Conservation (phyloP, 345 rosid genomes). For the Populus ilicifolia region DNA sequence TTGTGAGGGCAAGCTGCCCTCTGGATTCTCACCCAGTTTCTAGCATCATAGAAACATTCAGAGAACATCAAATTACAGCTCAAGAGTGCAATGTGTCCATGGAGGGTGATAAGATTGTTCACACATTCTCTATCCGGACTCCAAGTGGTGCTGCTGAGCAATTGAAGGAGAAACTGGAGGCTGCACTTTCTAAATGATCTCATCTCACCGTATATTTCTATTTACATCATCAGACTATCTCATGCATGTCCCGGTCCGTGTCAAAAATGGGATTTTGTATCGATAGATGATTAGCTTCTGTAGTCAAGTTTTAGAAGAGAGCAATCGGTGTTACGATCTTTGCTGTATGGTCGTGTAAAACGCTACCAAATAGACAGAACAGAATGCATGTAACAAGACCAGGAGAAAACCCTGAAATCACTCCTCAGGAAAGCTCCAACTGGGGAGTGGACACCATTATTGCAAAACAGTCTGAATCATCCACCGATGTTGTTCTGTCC, state of each 20-base stretch:
- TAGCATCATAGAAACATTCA: slow-evolving; percentile 50
- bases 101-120: slow-evolving; percentile 61
- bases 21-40: slow-evolving; percentile 75
- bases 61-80: slow-evolving; percentile 57
- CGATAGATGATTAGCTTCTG: not conserved
- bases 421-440: not conserved
- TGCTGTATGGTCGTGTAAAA: too few species aligned
- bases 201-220: slow-evolving; percentile 2
- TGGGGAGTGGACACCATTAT: not conserved
- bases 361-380: too few species aligned
- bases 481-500: not conserved
- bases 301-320: not conserved
- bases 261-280: not conserved
- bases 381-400: not conserved
- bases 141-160: slow-evolving; percentile 72
- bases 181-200: slow-evolving; percentile 51
- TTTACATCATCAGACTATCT: not conserved
- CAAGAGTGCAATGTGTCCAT: slow-evolving; percentile 62
- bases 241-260: not conserved
- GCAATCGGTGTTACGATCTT: not conserved
- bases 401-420: not conserved
- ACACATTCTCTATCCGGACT: slow-evolving; percentile 65
- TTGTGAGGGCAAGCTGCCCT: slow-evolving; percentile 68
- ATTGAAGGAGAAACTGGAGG: slow-evolving; percentile 72
- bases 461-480: not conserved